These are phyloP conservation scores for Selenicereus undatus DNA, from an alignment of 148 eudicot species.

Conservation along the genomic window DNA sequence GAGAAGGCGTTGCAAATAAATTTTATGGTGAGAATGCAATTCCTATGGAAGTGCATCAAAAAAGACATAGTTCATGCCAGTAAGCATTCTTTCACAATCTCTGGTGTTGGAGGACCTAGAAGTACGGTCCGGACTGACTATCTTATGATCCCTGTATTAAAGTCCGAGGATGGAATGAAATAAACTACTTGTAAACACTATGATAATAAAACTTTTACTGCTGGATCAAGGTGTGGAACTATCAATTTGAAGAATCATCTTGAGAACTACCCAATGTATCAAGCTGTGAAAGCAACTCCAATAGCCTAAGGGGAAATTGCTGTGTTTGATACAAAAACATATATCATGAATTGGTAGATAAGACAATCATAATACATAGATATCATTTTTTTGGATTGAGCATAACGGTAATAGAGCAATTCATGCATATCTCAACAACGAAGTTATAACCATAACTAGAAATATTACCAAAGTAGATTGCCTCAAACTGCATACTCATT, in stretches of 20 bases:
- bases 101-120: too few relatives aligned
- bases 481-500: background rate
- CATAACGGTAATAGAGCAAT: too few relatives aligned
- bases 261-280: background rate
- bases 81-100: too few relatives aligned
- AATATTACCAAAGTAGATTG: background rate
- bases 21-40: too few relatives aligned
- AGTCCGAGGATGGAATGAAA: background rate
- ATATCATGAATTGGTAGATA: conserved; percentile 11
- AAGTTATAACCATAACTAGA: too few relatives aligned
- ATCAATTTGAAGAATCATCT: background rate
- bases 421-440: too few relatives aligned
- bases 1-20: too few relatives aligned
- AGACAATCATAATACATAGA: background rate
- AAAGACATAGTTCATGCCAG: too few relatives aligned
- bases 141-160: background rate
- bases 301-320: background rate
- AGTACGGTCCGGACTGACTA: background rate
- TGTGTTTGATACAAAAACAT: background rate
- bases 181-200: background rate
- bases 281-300: background rate
- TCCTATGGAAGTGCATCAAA: too few relatives aligned
- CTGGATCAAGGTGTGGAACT: background rate
- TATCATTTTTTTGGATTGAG: too few relatives aligned
- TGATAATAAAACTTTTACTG: background rate